phyloP scores from a whole-genome alignment of 2,329 filamentous ascomycete genomes.

The Ophiostoma sp. region DNA sequence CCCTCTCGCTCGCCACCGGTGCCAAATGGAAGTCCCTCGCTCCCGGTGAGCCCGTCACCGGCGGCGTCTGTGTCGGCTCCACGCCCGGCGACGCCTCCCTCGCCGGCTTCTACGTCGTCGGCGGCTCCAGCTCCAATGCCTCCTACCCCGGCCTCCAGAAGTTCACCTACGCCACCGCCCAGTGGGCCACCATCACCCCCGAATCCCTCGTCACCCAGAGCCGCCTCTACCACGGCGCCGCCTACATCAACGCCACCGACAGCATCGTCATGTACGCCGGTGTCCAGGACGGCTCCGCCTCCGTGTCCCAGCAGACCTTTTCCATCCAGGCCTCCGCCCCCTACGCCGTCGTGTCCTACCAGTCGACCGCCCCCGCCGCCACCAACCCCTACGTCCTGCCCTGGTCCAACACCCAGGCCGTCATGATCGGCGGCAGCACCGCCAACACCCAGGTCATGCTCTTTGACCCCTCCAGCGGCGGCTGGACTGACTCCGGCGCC shows the following conservation, averaged over 20 bases:
- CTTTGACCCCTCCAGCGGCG: conserved; percentile 53
- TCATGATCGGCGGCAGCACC: conserved; percentile 67
- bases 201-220: conserved; percentile 55
- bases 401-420: conserved; percentile 65
- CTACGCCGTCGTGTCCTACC: conserved; percentile 54
- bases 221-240: conserved; percentile 67
- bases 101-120: conserved; percentile 72
- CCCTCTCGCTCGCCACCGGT: conserved; percentile 61
- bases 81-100: conserved; percentile 52
- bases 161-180: conserved; percentile 49
- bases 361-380: conserved; percentile 56
- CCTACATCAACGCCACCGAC: conserved; percentile 64
- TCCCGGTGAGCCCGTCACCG: conserved; percentile 64
- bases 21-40: conserved; percentile 64
- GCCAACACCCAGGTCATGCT: conserved; percentile 65
- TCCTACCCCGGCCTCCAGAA: conserved; percentile 71
- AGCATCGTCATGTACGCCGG: conserved; percentile 79
- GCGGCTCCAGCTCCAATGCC: conserved; percentile 54
- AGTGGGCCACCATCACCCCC: conserved; percentile 47
- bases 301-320: conserved; percentile 67
- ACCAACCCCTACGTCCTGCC: conserved; percentile 65
- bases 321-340: conserved; percentile 62
- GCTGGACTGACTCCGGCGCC: conserved; percentile 65
- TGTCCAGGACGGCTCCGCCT: conserved; percentile 52
- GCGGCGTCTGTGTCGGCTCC: conserved; percentile 70